phyloP scores from a whole-genome alignment of 2,329 filamentous ascomycete species.

The Aaosphaeria pasadenensis region DNA sequence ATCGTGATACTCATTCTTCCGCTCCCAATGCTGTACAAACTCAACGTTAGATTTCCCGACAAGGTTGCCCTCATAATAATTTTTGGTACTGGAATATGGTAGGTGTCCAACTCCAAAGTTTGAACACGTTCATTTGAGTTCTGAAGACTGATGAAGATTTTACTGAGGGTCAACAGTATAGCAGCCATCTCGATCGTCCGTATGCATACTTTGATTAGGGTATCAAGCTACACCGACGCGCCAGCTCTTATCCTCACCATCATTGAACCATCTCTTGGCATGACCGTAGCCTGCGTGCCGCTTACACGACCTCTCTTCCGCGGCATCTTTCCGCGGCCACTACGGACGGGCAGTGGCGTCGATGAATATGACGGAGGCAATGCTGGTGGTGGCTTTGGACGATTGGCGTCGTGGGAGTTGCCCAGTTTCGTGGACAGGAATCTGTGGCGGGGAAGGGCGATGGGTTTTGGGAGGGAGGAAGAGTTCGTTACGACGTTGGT shows the following conservation, averaged over 20 bases:
- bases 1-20: conserved; percentile 8
- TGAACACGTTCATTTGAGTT: background rate
- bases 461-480: background rate
- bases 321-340: background rate
- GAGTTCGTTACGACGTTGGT: conserved; percentile 2
- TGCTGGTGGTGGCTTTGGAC: background rate
- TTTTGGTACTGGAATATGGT: conserved; percentile 10
- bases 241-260: conserved; percentile 6
- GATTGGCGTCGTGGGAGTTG: background rate
- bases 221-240: conserved; percentile 4
- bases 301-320: conserved; percentile 7
- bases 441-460: background rate
- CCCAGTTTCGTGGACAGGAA: conserved; percentile 3
- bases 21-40: conserved; percentile 7
- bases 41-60: conserved; percentile 4
- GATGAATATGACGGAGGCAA: background rate
- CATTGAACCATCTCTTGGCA: conserved; percentile 7
- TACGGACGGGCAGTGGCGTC: too few relatives aligned
- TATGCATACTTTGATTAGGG: background rate
- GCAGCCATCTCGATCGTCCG: conserved; percentile 8
- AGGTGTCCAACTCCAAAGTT: background rate
- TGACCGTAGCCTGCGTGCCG: conserved; percentile 8
- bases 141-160: background rate
- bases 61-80: conserved; percentile 8
- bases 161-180: conserved; percentile 1